A percentile compares a stretch with the other conserved stretches of the same genome.
Conservation (phyloP, 1,284 basidiomycete genomes). For the Rhodotorula sp. region DNA sequence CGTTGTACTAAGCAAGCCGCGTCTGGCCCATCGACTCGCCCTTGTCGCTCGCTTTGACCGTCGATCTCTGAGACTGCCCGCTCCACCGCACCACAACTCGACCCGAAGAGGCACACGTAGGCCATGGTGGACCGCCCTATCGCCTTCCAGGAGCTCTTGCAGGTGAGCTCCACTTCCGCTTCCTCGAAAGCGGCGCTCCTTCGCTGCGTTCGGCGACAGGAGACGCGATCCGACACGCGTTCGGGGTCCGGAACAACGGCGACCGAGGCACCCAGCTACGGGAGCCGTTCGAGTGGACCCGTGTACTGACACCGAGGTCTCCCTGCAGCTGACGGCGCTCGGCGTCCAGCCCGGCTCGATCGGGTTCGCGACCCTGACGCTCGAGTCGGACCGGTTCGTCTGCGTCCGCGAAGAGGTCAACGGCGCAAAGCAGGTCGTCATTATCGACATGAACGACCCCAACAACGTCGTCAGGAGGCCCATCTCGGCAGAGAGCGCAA, state of each 20-base stretch:
- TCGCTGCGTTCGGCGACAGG: conserved; percentile 1
- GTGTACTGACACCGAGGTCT: conserved; percentile 31
- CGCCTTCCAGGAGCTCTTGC: conserved; percentile 38
- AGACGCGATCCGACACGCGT: neutral
- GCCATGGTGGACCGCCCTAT: conserved; percentile 39
- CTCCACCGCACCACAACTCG: too few species aligned
- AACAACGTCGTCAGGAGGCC: conserved; percentile 95
- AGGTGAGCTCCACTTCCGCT: conserved; percentile 16
- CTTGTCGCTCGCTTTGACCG: neutral
- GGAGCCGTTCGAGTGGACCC: neutral
- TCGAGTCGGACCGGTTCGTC: conserved; percentile 97
- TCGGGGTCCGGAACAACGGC: neutral
- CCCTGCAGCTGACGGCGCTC: conserved; percentile 81
- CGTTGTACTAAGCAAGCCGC: too few species aligned
- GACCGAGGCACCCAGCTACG: neutral
- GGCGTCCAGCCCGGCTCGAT: conserved; percentile 96
- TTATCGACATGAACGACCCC: conserved; percentile 91
- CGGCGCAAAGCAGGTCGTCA: conserved; percentile 80
- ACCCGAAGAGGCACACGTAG: neutral
- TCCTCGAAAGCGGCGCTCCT: neutral
- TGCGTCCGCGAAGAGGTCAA: conserved; percentile 57
- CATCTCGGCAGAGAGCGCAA: conserved; percentile 95
- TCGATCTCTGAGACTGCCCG: too few species aligned
- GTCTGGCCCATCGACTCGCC: neutral
- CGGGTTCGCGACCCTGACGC: conserved; percentile 92